Evolutionary conservation across 805 yeast genomes (phyloP), one percentile per base, ranked within the genome.

Genomic region (Saccharomyces kudriavzevii): DNA sequence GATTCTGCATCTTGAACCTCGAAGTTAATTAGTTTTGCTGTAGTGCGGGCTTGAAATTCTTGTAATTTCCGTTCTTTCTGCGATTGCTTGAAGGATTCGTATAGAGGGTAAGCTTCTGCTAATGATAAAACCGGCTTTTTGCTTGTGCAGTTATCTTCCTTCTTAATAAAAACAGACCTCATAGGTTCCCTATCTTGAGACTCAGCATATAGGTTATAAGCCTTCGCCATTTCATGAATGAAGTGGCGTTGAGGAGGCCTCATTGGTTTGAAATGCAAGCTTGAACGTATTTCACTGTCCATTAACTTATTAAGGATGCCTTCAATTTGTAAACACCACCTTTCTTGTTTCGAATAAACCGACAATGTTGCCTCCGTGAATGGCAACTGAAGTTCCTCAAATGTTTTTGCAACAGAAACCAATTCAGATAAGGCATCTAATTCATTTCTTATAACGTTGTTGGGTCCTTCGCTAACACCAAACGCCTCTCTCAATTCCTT

Each of bases 121-220:
- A 69, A 53, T 6, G 62, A 52, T 17, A 68, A 25, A 1, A 47
- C 20, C 26, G 72, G 72, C 26, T 56, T 61, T 4, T 28, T 25
- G 35, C 62, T 60, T 10, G 64, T 60, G 9, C 56, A 61, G 0
- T 74, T 64, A 1, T 52, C 57, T 5, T 66, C 63, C 47, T 74
- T 67, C 49, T 73, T 70, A n/a, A 89, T 75, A 58, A 79, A 83
- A 0, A 89, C 92, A 10, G 85, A 80, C 56, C 96, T 69, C 51
- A 80, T 75, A 0, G 96, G 96, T 58, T 89, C 96, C 2, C 79
- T 80, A 67, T 88, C 96, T 56, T 87, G 94, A 1, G 91, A 80
- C 61, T 87, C 90, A 0, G 85, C 74, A 59, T 79, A 82, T 11
- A 89, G 61, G 11, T 77, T 73, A 65, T 74, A 89, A 0, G 81